Conservation (phyloP, 441 rosid species). For the Gossypium gossypioides region DNA sequence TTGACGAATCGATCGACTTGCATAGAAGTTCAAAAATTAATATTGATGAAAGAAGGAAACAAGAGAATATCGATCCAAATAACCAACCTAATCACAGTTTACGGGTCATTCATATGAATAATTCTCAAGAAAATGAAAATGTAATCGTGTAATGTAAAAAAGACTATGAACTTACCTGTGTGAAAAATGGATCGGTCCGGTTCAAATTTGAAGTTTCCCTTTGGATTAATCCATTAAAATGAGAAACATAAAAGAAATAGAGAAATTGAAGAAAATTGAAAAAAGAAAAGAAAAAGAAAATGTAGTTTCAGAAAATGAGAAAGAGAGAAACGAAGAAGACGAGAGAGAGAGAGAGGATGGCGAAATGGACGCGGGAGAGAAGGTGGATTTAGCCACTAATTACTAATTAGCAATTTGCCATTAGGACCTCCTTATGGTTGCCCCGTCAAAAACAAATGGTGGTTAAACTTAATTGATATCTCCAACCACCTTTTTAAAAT, state of each 20-base stretch:
- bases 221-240: not conserved
- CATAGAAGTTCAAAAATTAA: not conserved
- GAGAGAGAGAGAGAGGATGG: slow-evolving; percentile 16
- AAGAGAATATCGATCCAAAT: slow-evolving; percentile 5
- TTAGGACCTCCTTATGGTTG: slow-evolving; percentile 16
- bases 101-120: slow-evolving; percentile 1
- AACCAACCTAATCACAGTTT: slow-evolving; percentile 4
- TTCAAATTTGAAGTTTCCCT: not conserved
- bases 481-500: not conserved
- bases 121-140: not conserved
- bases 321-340: slow-evolving; percentile 23
- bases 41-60: not conserved
- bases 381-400: slow-evolving; percentile 25
- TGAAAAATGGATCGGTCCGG: slow-evolving; percentile 9
- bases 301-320: not conserved
- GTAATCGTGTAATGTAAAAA: not conserved
- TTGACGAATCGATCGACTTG: slow-evolving; percentile 14
- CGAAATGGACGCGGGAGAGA: slow-evolving; percentile 37
- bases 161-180: slow-evolving; percentile 18
- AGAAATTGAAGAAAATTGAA: not conserved
- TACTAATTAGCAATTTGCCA: not conserved
- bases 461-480: slow-evolving; percentile 2
- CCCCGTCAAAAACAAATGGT: slow-evolving; percentile 28
- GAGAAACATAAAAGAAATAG: not conserved
- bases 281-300: not conserved